Evolutionary conservation across 345 rosid genomes (phyloP).

Genomic region (Eucalyptus marginata): DNA sequence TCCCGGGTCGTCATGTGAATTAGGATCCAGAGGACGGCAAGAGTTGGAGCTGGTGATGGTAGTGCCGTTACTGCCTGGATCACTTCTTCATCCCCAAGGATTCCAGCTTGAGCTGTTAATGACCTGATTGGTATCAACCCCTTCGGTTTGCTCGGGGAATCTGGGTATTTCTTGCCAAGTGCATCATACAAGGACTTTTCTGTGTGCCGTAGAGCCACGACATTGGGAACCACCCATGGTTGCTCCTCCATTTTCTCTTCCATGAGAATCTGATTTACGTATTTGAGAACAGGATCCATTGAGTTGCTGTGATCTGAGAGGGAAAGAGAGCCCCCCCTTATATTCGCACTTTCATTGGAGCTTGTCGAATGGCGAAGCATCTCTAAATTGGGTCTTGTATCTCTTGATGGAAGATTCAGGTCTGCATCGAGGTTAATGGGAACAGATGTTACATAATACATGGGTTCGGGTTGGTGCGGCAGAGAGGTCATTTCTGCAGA

Average conservation of each 20-base stretch:
- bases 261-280: conserved; percentile 59
- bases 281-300: conserved; percentile 39
- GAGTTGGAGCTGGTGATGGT: background rate
- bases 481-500: background rate
- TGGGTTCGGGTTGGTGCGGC: background rate
- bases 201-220: conserved; percentile 42
- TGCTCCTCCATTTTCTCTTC: conserved; percentile 55
- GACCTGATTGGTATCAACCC: background rate
- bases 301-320: conserved; percentile 39
- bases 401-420: background rate
- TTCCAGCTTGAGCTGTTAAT: conserved; percentile 3
- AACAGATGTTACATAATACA: background rate
- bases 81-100: conserved; percentile 8
- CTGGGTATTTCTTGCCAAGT: conserved; percentile 26
- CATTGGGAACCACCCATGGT: conserved; percentile 36
- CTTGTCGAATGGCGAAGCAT: background rate
- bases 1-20: background rate
- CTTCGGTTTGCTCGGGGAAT: conserved; percentile 1
- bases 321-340: background rate
- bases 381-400: background rate
- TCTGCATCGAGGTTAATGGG: background rate
- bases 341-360: background rate
- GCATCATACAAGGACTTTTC: conserved; percentile 55
- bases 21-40: conserved; percentile 5
- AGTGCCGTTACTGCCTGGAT: background rate